Evolutionary conservation across 768 basidiomycete genomes (phyloP), one percentile per base, ranked within the genome.

Genomic region (Terana coerulea): DNA sequence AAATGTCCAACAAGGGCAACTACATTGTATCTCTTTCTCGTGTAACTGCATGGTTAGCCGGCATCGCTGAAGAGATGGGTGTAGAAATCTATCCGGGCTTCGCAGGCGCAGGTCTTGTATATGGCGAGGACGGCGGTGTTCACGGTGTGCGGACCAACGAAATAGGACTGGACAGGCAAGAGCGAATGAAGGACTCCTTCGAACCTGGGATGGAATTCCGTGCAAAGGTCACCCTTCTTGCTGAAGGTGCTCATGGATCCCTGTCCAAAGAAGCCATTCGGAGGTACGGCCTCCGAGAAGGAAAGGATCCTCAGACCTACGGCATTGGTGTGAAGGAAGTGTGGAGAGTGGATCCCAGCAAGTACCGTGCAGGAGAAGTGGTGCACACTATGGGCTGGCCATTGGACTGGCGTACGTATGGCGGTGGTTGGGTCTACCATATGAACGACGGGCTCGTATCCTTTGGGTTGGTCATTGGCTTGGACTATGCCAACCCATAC

Each of bases 1-100:
- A 98, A 68, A 99, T 99, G 97, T 74, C 76, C 61, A 97, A 97
- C 75, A 79, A 86, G 25, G 88, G 95, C 42, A 99, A 98, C 71
- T 98, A 91, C 67, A 84, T 98, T 63, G 72, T 90, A 34, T 95
- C 93, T 2, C 81, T 98, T 26, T 94, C 91, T 0, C 83, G 80
- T 29, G 84, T 98, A 55, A 88, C 92, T 0, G 80, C 89, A 3
- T 98, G 95, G 95, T 78, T 99, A 1, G 90, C 83, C 2, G 69
- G 75, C 48, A 78, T 97, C 26, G 95, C 95, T 0, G 95, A 98
- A 56, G 82, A 78, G 35, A 67, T 82, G 26, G 95, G 94, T 24
- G 91, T 97, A 25, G 97, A 99, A 67, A 84, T 99, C 22, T 99
- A 98, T 65, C 89, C 97, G 2, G 95, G 97, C 4, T 98, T 98